Conservation (phyloP, 1,139 yeast species). For the Candida mesenterica region DNA sequence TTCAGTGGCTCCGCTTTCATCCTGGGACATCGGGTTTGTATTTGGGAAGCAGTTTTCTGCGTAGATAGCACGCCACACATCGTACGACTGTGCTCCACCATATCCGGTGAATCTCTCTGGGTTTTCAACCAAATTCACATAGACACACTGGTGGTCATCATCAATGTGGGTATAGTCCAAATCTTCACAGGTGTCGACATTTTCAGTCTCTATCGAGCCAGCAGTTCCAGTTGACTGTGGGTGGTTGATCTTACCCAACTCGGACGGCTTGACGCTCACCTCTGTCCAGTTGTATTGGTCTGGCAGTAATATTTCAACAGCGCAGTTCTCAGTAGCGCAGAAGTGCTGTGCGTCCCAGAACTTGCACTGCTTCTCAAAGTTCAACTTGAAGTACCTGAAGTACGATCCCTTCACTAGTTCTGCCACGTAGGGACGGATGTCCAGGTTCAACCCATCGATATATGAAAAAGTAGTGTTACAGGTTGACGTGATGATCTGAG, state of each 20-base stretch:
- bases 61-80: conserved; percentile 92
- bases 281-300: conserved; percentile 59
- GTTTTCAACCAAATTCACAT: conserved; percentile 80
- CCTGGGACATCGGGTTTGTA: conserved; percentile 40
- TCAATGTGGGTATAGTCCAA: conserved; percentile 64
- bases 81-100: conserved; percentile 87
- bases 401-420: conserved; percentile 65
- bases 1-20: conserved; percentile 37
- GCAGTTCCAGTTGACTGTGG: conserved; percentile 16
- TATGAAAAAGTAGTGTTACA: conserved; percentile 50
- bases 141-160: conserved; percentile 64
- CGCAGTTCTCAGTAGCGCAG: conserved; percentile 92
- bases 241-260: conserved; percentile 52
- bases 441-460: conserved; percentile 38
- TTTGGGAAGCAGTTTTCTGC: conserved; percentile 84
- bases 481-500: conserved; percentile 46
- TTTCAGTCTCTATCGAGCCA: conserved; percentile 28
- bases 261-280: conserved; percentile 69
- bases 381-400: conserved; percentile 84
- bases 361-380: conserved; percentile 83
- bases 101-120: conserved; percentile 98
- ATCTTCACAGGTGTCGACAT: conserved; percentile 23
- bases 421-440: conserved; percentile 49
- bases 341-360: conserved; percentile 82
- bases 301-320: conserved; percentile 66